Evolutionary conservation across 768 basidiomycete genomes (phyloP).

Genomic region (Lyophyllum decastes): DNA sequence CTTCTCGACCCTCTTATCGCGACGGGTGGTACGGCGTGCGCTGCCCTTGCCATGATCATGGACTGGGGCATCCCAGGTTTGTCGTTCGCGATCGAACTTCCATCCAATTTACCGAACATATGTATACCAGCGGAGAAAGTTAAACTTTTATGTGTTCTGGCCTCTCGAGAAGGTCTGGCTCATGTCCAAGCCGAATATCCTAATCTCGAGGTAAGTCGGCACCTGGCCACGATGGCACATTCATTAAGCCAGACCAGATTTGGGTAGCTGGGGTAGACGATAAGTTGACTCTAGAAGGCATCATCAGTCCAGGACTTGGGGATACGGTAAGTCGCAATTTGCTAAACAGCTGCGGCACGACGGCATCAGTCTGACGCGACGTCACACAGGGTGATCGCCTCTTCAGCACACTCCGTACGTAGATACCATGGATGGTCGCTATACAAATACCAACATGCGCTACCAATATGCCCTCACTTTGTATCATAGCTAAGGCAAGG

Average conservation of each 20-base stretch:
- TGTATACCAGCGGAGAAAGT: conserved; percentile 56
- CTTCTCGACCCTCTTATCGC: conserved; percentile 92
- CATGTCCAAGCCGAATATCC: conserved; percentile 70
- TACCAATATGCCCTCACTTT: neutral
- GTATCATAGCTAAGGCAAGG: neutral
- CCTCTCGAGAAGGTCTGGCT: conserved; percentile 70
- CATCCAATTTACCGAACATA: conserved; percentile 2
- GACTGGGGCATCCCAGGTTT: conserved; percentile 81
- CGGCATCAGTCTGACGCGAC: neutral
- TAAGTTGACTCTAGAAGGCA: conserved; percentile 67
- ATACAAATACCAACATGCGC: neutral
- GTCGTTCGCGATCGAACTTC: conserved; percentile 16
- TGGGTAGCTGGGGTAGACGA: conserved; percentile 86
- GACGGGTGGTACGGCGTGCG: conserved; percentile 89
- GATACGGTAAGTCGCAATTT: conserved; percentile 66
- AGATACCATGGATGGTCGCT: conserved; percentile 5
- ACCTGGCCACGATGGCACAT: neutral
- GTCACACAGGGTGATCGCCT: conserved; percentile 78
- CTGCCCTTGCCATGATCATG: conserved; percentile 82
- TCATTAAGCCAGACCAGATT: conserved; percentile 51
- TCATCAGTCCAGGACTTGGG: conserved; percentile 89
- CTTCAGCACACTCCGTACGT: conserved; percentile 68
- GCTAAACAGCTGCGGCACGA: neutral
- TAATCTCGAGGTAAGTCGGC: conserved; percentile 66
- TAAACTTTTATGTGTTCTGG: conserved; percentile 83